Base-by-base conservation (phyloP, 305 asterid species). In the Rubia tinctorum region DNA sequence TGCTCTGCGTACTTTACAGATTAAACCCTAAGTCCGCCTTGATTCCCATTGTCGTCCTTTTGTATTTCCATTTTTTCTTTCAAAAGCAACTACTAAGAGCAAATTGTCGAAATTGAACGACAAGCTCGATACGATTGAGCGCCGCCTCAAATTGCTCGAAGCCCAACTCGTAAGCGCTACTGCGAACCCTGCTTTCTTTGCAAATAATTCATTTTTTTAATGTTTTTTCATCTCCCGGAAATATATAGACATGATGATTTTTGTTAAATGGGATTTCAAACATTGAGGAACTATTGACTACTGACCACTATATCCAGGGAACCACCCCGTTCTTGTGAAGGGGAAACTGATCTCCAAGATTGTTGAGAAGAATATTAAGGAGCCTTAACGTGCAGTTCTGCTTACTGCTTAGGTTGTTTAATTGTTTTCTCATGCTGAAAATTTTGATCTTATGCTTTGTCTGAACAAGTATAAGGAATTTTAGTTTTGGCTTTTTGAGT, bases 111-210 rank as follows among this genome's bases (percentile, higher is more conserved):
- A 89, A 76, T 68, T 94, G 85, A 94, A 94, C 70, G 98, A 94
- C 87, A 94, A 94, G 89, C 89, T 94, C 23, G 98, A 89, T 68
- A 86, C 91, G 11, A 78, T 94, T 80, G 97, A 90, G 84, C 89
- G 96, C 81, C 92, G 96, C 6, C 82, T 94, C 20, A 96, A 94
- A 79, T 71, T 88, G 85, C 86, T 94, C 71, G 98, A 94, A 80
- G 98, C 88, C 68, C 99, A 94, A 89, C 95, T 94, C 74, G 82
- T 88, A 61, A 85, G 91, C 70, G 99, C 97, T 58, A 86, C 98
- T 25, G 85, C 90, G 37, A 94, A 92, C 75, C 95, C 98, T 20
- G 87, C 93, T 78, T 88, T 94, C 66, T 94, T 94, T 71, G 84
- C 88, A 22, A 66, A 87, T 71, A 81, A 70, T 73, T 93, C 87